Evolutionary conservation across 108 stramenopile genomes (phyloP), one percentile per base, ranked within the genome.

Genomic region (Skeletonema marinoi): DNA sequence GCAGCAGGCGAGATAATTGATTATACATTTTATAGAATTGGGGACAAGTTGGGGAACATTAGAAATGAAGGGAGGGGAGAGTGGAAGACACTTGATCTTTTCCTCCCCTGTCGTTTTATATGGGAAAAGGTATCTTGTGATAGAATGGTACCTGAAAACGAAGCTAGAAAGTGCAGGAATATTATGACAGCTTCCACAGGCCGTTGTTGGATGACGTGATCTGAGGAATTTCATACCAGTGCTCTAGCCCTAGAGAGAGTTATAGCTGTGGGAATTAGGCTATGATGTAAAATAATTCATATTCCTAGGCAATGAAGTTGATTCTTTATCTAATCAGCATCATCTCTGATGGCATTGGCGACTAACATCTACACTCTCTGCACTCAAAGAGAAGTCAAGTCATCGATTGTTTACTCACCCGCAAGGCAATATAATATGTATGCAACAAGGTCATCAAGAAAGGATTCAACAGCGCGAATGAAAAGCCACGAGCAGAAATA

Each of bases 191-290:
- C 54, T 56, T 51, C 54, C 3, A 25, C 54, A 46, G 54, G 54
- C 54, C 54, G 54, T 56, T 56, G 25, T 29, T 56, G 54, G 54
- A 56, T 56, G 54, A 56, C 54, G 54, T 56, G 54, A 56, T 56
- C 54, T 56, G 54, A n/a, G 54, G 54, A 56, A 25, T 25, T 56
- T 56, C 25, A 21, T 25, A 29, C 54, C 25, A 10, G 21, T 25
- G 25, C 54, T 25, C 54, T 56, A 56, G 25, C 54, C 16, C 44
- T 46, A 16, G 4, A 4, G 16, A 16, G 14, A 46, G 44, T 16
- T 16, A 56, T 56, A 56, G 7, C 25, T 56, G 54, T 56, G 1
- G 54, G 54, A 56, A 56, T 56, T 56, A 46, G 44, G 44, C 44
- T 46, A n/a, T 46, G 44, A 46, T n/a, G 44, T 46, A 16, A 46